Evolutionary conservation across 2,329 filamentous ascomycete species (phyloP), one percentile per base, ranked within the genome.

Genomic region (Aspergillus fumigatus): DNA sequence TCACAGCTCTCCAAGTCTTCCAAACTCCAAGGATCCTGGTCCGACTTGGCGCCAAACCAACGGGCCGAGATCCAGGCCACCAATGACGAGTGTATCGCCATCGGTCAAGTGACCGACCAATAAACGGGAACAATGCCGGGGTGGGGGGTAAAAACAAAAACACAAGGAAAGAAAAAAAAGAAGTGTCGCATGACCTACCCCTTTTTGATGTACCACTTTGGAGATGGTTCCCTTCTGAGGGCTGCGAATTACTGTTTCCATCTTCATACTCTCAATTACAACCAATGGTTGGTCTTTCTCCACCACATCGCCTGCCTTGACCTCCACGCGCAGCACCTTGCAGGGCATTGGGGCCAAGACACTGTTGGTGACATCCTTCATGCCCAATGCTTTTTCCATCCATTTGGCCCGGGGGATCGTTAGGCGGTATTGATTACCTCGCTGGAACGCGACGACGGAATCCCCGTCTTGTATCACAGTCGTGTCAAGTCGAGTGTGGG

Each of bases 291-390:
- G 86, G 48, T 93, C 92, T 77, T 93, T 95, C 70, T 86, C 86
- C 17, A 99, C 94, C 49, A 75, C 76, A 61, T 96, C 85, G 0
- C 94, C 94, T 65, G 91, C 91, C 27, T 82, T 77, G 0, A 97
- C 91, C 73, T 96, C 90, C 50, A 97, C 94, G 62, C 90, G 86
- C 59, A 99, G 77, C 26, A 99, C 88, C 77, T 97, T 97, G 77
- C 94, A 97, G 1, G 94, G 94, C 94, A 99, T 99, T 0, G 94
- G 94, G 23, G 94, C 91, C 25, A 90, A 81, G 1, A 97, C 91
- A 53, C 88, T 94, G 58, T 93, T 92, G 6, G 86, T 81, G 0
- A 83, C 82, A 68, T 96, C 90, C 71, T 90, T 92, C 60, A 89
- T 77, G 0, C 93, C 92, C 7, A 97, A 80, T 0, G 91, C 92